Base-by-base conservation (phyloP, 306 rosid genomes). In the Cucurbita moschata region DNA sequence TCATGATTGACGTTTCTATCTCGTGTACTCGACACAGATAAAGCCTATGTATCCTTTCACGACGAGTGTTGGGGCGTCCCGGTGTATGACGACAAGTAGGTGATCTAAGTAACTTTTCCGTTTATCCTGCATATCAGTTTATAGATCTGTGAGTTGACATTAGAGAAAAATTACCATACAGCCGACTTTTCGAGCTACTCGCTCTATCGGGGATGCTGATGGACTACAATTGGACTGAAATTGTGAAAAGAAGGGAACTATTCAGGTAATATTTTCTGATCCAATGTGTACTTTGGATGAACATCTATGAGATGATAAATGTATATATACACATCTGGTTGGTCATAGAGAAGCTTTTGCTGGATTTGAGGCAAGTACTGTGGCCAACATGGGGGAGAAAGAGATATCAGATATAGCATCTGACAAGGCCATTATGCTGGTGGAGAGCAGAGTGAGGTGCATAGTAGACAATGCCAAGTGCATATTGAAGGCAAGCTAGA, bases 11-110 rank as follows among this genome's bases (percentile, higher is more conserved):
- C 37, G 50, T 37, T 52, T 71, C 53, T 10, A 2, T 26, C 23
- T 70, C 6, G 42, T 60, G 76, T 40, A 60, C 15, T 57, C 21
- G 52, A 8, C 51, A 6, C 97, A 94, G 99, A 94, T 82, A 82
- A 84, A 78, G 88, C 65, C 37, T 94, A 94, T 77, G 82, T 94
- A 77, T 94, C 90, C 8, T 94, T 94, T 83, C 99, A 94, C 54
- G 99, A 94, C 46, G 96, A 89, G 56, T 94, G 96, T 61, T 94
- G 99, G 99, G 99, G 99, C 35, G 95, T 91, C 83, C 99, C 99
- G 19, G 91, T 89, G 73, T 94, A 94, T 61, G 85, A 83, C 77
- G 99, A 94, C 85, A 89, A 86, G 97, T 94, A 85, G 60, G 85
- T 61, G 8, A 30, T 13, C 44, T 4, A 6, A 14, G 73, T 46